Conservation (phyloP, 768 basidiomycete species). For the Suillus ampliporus region DNA sequence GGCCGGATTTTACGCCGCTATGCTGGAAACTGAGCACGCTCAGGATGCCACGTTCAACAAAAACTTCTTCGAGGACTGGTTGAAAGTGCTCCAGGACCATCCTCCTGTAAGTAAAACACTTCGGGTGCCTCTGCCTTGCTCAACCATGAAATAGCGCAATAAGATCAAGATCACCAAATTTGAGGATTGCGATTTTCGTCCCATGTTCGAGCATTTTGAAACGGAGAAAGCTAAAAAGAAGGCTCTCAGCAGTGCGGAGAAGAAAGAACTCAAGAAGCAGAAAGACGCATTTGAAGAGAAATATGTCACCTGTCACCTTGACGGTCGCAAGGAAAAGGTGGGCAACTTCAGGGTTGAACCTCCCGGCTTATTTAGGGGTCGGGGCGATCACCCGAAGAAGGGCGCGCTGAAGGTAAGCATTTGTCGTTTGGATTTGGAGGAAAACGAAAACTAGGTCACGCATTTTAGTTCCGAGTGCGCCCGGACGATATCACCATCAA, state of each 20-base stretch:
- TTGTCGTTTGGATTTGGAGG: background rate
- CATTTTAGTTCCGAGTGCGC: conserved; percentile 73
- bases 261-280: conserved; percentile 87
- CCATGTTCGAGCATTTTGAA: conserved; percentile 94
- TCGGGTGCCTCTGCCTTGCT: conserved; percentile 12
- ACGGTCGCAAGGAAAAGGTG: conserved; percentile 97
- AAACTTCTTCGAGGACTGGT: conserved; percentile 96
- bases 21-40: conserved; percentile 92
- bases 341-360: conserved; percentile 99
- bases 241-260: conserved; percentile 79
- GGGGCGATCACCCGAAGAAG: conserved; percentile 98
- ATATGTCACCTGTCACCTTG: conserved; percentile 86
- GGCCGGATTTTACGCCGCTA: conserved; percentile 92
- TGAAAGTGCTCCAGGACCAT: conserved; percentile 72
- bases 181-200: conserved; percentile 89
- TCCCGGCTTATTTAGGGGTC: conserved; percentile 96
- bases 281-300: conserved; percentile 86
- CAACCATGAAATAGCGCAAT: conserved; percentile 54
- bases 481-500: conserved; percentile 98
- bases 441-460: conserved; percentile 15
- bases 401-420: conserved; percentile 85
- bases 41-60: conserved; percentile 87
- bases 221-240: conserved; percentile 94
- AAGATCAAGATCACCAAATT: conserved; percentile 77
- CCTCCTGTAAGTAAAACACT: conserved; percentile 71